Conservation (phyloP, 768 basidiomycete genomes). For the Tricholoma saponaceum region DNA sequence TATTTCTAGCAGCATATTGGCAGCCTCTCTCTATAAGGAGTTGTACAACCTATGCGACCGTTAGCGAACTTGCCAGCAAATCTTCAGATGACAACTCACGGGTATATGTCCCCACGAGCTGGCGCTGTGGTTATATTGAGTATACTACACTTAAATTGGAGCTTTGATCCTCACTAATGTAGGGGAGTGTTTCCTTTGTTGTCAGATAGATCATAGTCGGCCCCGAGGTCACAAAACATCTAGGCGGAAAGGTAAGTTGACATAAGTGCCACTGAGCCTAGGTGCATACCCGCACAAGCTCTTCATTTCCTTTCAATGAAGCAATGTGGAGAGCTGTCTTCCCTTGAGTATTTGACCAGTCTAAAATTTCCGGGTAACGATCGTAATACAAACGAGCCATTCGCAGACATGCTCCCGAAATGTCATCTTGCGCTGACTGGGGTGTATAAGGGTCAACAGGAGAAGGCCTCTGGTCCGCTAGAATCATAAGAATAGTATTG, state of each 20-base stretch:
- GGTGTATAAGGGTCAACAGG: conserved; percentile 41
- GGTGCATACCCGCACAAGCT: conserved; percentile 72
- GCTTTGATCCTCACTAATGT: conserved; percentile 68
- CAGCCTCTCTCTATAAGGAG: conserved; percentile 88
- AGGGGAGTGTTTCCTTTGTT: conserved; percentile 89
- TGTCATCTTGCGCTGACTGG: conserved; percentile 50
- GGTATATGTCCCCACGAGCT: conserved; percentile 86
- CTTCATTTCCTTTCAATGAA: conserved; percentile 84
- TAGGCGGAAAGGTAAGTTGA: conserved; percentile 22
- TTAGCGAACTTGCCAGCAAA: conserved; percentile 6
- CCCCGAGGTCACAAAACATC: conserved; percentile 91
- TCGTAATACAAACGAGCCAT: conserved; percentile 89
- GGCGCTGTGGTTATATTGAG: conserved; percentile 45
- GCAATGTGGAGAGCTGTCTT: conserved; percentile 90
- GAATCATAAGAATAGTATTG: conserved; percentile 88
- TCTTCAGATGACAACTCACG: conserved; percentile 35
- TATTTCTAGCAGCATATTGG: conserved; percentile 78
- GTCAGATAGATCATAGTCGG: conserved; percentile 87
- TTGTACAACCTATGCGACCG: conserved; percentile 60
- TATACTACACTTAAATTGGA: conserved; percentile 5
- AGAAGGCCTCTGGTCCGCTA: conserved; percentile 75
- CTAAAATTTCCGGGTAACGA: conserved; percentile 80
- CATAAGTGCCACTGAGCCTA: conserved; percentile 2
- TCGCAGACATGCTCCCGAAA: conserved; percentile 68
- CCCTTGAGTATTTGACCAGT: conserved; percentile 90